Conservation (phyloP, 306 rosid genomes). For the Vigna angularis region DNA sequence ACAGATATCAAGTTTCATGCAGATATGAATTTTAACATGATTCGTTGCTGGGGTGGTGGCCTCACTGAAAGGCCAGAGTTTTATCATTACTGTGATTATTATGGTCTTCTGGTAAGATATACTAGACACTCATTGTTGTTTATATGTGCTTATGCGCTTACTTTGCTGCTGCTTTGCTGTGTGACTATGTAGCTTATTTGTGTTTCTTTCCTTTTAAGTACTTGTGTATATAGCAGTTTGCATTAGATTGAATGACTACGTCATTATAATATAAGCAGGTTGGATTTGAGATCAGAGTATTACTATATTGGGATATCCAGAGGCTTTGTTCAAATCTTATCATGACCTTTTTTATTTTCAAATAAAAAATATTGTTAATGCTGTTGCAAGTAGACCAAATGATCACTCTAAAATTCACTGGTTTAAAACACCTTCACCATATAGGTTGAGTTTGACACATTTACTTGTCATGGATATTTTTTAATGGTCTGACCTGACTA, state of each 20-base stretch:
- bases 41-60: constrained; percentile 99
- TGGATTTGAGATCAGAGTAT: neutral
- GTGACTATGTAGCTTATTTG: constrained; percentile 26
- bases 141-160: constrained; percentile 25
- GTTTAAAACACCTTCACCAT: constrained; percentile 9
- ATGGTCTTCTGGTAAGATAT: constrained; percentile 80
- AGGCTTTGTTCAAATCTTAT: neutral
- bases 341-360: neutral
- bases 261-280: constrained; percentile 8
- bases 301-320: no score
- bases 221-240: constrained; percentile 9
- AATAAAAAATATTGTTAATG: neutral
- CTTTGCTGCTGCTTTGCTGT: neutral
- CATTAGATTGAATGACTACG: constrained; percentile 1
- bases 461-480: no score
- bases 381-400: neutral
- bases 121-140: constrained; percentile 25
- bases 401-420: neutral
- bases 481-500: no score
- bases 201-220: constrained; percentile 18
- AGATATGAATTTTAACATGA: constrained; percentile 96
- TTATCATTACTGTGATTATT: constrained; percentile 85
- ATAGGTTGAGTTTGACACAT: neutral
- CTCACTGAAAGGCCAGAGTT: constrained; percentile 95
- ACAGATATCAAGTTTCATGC: constrained; percentile 96